Evolutionary conservation across 257 asterid genomes (phyloP), one percentile per base, ranked within the genome.

Genomic region (Linderniella brevidens): DNA sequence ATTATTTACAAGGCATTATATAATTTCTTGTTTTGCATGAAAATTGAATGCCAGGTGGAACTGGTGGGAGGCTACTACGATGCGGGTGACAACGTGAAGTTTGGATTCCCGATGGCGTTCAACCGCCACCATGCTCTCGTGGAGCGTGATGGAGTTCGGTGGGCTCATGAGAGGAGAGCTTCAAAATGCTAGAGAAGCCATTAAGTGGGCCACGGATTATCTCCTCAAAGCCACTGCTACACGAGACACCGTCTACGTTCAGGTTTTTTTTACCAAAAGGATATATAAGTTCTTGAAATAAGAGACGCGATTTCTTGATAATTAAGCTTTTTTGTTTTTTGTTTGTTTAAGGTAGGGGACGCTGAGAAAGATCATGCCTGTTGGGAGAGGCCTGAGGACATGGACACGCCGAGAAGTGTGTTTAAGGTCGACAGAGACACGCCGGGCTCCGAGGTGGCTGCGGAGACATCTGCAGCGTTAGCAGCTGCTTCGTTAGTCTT

Each of bases 31-130:
- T 17, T n/a, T 39, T 39, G 43, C 13, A 11, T 11, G 19, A 7
- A 8, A n/a, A 35, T 32, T 0, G 5, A 51, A 9, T 16, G 48
- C 4, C 58, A 85, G 96, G 77, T 72, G 58, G 92, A 86, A 64
- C 74, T 86, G 17, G 94, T 74, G 40, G 92, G 96, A 64, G 92
- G 94, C 42, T 86, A 81, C 58, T 81, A 78, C 43, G 96, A 81
- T 32, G 94, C 92, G 0, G 93, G 96, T 3, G 96, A 86, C 54
- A 86, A 86, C 16, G 86, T 78, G 9, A 86, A 86, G 55, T 86
- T 68, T 50, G 92, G 93, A 4, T 70, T 78, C 41, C 96, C 96
- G 15, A 50, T 86, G 83, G 96, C 94, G 29, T 86, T 86, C 55
- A n/a, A 81, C 94, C 1, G 59, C 77, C 9, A 86, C 96, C 36